A percentile compares a stretch with the other conserved stretches of the same genome.
Conservation (phyloP, 306 rosid genomes). For the Quillaja saponaria region DNA sequence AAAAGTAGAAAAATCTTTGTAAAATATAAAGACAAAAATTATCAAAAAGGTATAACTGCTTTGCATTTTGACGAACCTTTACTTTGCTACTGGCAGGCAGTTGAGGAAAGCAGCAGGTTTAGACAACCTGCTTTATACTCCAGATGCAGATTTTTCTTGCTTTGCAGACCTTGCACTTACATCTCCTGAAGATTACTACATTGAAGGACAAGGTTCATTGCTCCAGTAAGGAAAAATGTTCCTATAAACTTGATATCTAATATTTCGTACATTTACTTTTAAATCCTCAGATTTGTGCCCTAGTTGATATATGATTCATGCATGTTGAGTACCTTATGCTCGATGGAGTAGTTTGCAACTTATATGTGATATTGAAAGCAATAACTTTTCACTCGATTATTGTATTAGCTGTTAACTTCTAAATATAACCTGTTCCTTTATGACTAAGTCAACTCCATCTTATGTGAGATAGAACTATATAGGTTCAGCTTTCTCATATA, state of each 20-base stretch:
- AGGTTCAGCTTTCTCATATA: neutral
- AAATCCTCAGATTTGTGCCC: neutral
- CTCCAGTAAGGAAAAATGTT: slow-evolving; percentile 70
- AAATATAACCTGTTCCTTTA: neutral
- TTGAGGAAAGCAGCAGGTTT: slow-evolving; percentile 74
- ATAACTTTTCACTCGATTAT: neutral
- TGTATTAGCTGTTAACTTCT: neutral
- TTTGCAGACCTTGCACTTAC: slow-evolving; percentile 95
- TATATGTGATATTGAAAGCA: slow-evolving; percentile 5
- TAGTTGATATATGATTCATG: neutral
- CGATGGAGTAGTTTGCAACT: slow-evolving; percentile 10
- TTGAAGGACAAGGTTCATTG: slow-evolving; percentile 95
- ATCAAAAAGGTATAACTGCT: slow-evolving; percentile 1
- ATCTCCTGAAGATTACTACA: slow-evolving; percentile 91
- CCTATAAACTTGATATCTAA: neutral
- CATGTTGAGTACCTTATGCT: slow-evolving; percentile 16
- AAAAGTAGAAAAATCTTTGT: slow-evolving; percentile 12
- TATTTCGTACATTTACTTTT: neutral
- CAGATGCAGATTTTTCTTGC: slow-evolving; percentile 99
- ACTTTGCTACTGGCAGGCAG: slow-evolving; percentile 58
- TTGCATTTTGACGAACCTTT: slow-evolving; percentile 36
- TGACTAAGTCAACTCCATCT: neutral
- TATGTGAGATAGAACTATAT: neutral
- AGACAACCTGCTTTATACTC: slow-evolving; percentile 96
- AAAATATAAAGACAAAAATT: too few species aligned